Evolutionary conservation across 2,329 filamentous ascomycete genomes (phyloP), one percentile per base, ranked within the genome.

Genomic region (Trichophyton mentagrophytes): DNA sequence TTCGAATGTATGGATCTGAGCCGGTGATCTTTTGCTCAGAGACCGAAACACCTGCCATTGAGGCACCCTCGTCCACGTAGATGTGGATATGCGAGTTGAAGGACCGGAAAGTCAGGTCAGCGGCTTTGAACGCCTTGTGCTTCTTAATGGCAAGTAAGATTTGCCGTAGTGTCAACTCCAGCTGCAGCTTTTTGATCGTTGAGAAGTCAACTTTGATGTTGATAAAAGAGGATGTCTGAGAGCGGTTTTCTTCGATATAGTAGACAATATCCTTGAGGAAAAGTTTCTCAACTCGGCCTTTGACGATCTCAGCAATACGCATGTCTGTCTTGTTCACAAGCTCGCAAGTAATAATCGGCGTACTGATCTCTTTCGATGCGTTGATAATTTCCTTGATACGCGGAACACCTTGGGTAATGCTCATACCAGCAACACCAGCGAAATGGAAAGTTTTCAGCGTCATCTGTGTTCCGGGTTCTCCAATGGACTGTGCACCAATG

Each of bases 301-400:
- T 95, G 66, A 96, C 92, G 46, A 96, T 85, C 36, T 87, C 85
- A n/a, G 92, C 93, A 1, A 88, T 89, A 65, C 86, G 82, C 60
- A 93, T 84, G 65, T 87, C 83, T 60, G 82, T 78, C 63, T 85
- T 84, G 69, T 90, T 93, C 65, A 89, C 81, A 3, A 97, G 79
- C 3, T 89, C 86, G 69, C 93, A 97, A 4, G 83, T 85, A 66
- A 99, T 95, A 70, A 99, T 87, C 0, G 93, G 93, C 0, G 93
- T 99, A 72, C 88, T 95, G 74, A 99, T 99, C 57, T 80, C 79
- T 72, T 90, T 95, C 7, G 90, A 96, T 4, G 93, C 93, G 76
- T 99, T 99, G 84, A 99, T 99, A 67, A 99, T 99, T 80, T 99
- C 93, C 77, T 99, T 99, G 79, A 99, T 99, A 85, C 93, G 92